A percentile compares a stretch with the other conserved stretches of the same genome.
phyloP scores from a whole-genome alignment of 805 yeast species.

The Candida boleticola region DNA sequence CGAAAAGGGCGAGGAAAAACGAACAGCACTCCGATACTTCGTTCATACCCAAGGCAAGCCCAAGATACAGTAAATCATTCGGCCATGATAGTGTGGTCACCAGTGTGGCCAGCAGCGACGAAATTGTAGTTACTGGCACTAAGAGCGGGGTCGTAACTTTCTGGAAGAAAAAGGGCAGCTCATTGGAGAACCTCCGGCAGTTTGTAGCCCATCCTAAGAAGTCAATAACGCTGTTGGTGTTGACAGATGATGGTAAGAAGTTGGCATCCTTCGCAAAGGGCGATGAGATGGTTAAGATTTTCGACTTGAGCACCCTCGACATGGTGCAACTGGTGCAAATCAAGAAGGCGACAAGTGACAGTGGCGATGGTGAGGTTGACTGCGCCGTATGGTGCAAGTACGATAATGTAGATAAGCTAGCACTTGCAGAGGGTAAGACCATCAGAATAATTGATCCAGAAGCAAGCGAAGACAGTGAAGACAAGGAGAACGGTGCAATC shows the following conservation, averaged over 20 bases:
- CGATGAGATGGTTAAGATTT: constrained; percentile 16
- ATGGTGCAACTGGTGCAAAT: constrained; percentile 17
- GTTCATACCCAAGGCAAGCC: no score
- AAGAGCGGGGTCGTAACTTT: constrained; percentile 19
- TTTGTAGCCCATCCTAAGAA: constrained; percentile 16
- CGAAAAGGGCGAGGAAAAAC: no score
- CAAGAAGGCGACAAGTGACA: constrained; percentile 14
- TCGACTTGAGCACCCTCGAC: constrained; percentile 19
- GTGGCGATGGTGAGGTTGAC: not conserved
- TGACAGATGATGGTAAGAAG: constrained; percentile 12
- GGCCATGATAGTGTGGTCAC: not conserved
- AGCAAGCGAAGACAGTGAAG: not conserved
- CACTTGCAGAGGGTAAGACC: constrained; percentile 11
- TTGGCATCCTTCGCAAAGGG: constrained; percentile 17
- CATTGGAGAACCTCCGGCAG: constrained; percentile 14
- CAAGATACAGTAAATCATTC: not conserved
- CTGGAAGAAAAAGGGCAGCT: constrained; percentile 14
- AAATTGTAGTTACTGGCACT: constrained; percentile 16
- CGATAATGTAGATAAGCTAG: constrained; percentile 9
- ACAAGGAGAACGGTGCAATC: constrained; percentile 13
- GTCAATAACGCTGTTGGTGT: constrained; percentile 14
- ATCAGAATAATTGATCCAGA: constrained; percentile 8
- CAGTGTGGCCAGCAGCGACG: constrained; percentile 6
- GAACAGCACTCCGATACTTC: no score
- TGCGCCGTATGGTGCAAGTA: constrained; percentile 10